phyloP scores from a whole-genome alignment of 192 early-diverging fungal genomes.

The Backusella circina region DNA sequence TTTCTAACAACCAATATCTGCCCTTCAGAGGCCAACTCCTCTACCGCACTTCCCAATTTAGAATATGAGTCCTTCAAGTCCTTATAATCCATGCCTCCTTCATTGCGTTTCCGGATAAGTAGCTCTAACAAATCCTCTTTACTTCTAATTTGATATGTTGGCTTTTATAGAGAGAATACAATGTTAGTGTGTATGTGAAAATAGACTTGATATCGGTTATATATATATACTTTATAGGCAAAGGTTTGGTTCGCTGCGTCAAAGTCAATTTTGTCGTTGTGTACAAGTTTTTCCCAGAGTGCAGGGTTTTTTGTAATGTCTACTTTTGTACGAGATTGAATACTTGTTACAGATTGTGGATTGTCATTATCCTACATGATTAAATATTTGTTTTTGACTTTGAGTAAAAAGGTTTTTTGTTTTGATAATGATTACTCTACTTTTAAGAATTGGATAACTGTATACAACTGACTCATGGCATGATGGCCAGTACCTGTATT shows the following conservation, averaged over 20 bases:
- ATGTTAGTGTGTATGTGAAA: neutral
- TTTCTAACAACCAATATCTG: slow-evolving; percentile 60
- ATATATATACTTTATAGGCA: slow-evolving; percentile 56
- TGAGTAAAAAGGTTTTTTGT: neutral
- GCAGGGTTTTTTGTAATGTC: slow-evolving; percentile 53
- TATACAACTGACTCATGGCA: slow-evolving; percentile 50
- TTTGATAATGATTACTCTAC: slow-evolving; percentile 16
- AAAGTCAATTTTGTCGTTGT: slow-evolving; percentile 66
- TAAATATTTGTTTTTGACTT: neutral
- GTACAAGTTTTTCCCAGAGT: slow-evolving; percentile 52
- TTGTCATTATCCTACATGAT: slow-evolving; percentile 39
- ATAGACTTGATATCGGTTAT: neutral
- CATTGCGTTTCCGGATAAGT: slow-evolving; percentile 48
- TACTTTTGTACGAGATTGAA: slow-evolving; percentile 49
- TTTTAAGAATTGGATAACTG: slow-evolving; percentile 54
- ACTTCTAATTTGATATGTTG: slow-evolving; percentile 65
- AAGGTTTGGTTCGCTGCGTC: slow-evolving; percentile 53
- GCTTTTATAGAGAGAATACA: slow-evolving; percentile 43
- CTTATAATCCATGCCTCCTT: slow-evolving; percentile 70
- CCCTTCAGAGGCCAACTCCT: slow-evolving; percentile 54
- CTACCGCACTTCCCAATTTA: slow-evolving; percentile 46
- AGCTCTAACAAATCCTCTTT: slow-evolving; percentile 69
- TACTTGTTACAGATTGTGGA: slow-evolving; percentile 56
- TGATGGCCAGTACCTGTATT: slow-evolving; percentile 51
- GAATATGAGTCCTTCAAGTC: slow-evolving; percentile 74